Percentiles rank a stretch among this genome's conserved stretches.
phyloP scores from a whole-genome alignment of 2,329 filamentous ascomycete genomes.

The Beauveria scarabaeidicola region DNA sequence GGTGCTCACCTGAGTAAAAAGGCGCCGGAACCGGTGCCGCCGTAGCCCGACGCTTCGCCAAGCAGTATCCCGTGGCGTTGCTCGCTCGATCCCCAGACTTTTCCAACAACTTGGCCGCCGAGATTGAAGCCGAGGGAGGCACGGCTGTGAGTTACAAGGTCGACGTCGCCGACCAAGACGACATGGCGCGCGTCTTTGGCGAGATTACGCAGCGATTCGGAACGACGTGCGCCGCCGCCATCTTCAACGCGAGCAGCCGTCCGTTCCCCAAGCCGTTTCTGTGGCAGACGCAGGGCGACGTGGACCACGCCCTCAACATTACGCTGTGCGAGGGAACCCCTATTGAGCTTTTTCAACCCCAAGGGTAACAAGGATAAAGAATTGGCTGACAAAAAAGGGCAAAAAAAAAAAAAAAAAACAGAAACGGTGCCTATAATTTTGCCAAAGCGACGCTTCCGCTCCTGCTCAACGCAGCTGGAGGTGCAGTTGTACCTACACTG shows the following conservation, averaged over 20 bases:
- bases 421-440: slow-evolving; percentile 8
- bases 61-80: slow-evolving; percentile 9
- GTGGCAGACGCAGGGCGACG: slow-evolving; percentile 6
- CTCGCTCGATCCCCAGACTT: slow-evolving; percentile 1
- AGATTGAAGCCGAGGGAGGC: slow-evolving; percentile 9
- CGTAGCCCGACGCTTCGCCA: slow-evolving; percentile 7
- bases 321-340: no score
- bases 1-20: not conserved
- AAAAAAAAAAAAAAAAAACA: no score
- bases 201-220: slow-evolving; percentile 5
- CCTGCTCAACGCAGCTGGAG: not conserved
- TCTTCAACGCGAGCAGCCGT: slow-evolving; percentile 11
- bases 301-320: not conserved
- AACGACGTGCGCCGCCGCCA: not conserved
- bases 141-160: slow-evolving; percentile 6
- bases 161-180: not conserved
- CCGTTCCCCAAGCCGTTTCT: slow-evolving; percentile 12
- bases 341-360: no score
- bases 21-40: slow-evolving; percentile 9
- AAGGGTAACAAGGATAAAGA: no score
- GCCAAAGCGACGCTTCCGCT: slow-evolving; percentile 6
- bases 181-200: not conserved
- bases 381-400: not conserved
- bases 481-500: not conserved
- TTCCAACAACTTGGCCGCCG: not conserved